phyloP scores from a whole-genome alignment of 129 eudicot genomes.

The Arctium minus region DNA sequence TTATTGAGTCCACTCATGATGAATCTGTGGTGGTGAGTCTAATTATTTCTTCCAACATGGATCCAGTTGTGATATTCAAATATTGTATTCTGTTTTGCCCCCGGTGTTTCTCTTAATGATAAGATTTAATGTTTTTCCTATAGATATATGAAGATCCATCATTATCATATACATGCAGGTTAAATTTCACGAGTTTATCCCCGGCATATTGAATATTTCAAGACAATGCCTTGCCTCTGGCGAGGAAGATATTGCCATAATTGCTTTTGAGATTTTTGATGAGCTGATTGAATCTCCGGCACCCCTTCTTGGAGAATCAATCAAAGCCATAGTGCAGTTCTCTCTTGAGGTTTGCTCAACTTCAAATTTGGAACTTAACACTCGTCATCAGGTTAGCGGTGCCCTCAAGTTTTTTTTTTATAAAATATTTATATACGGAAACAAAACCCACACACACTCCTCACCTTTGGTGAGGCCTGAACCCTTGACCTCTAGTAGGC shows the following conservation, averaged over 20 bases:
- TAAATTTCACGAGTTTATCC: constrained; percentile 76
- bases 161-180: constrained; percentile 41
- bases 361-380: constrained; percentile 59
- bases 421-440: neutral
- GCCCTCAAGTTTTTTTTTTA: neutral
- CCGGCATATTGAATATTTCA: constrained; percentile 76
- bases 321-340: constrained; percentile 84
- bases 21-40: constrained; percentile 78
- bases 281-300: constrained; percentile 95
- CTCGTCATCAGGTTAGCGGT: constrained; percentile 79
- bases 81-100: neutral
- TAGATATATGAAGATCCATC: neutral
- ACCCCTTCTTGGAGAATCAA: constrained; percentile 89
- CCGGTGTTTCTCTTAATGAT: neutral
- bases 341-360: constrained; percentile 86
- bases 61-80: neutral
- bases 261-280: constrained; percentile 95
- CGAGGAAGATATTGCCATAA: constrained; percentile 74
- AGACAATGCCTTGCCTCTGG: constrained; percentile 83
- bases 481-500: neutral
- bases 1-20: constrained; percentile 83
- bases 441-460: neutral
- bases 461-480: neutral
- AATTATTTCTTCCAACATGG: neutral
- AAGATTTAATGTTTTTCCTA: neutral